Evolutionary conservation across 768 basidiomycete genomes (phyloP).

Genomic region (Tylopilus cervinicoccineus): DNA sequence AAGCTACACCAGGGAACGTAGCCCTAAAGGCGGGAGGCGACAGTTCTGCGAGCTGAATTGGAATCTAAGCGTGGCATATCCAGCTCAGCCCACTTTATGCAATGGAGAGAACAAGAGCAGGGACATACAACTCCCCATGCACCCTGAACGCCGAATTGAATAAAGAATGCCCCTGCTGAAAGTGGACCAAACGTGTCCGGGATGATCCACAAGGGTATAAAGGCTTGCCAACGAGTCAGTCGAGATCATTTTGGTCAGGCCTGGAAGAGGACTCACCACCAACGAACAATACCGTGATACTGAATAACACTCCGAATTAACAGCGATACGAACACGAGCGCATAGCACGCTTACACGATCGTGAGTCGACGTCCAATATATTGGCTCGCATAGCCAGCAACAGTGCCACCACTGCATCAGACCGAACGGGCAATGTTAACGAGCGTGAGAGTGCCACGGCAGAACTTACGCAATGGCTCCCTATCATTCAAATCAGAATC

Average conservation of each 20-base stretch:
- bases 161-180: constrained; percentile 78
- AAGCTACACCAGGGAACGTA: constrained; percentile 81
- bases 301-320: constrained; percentile 8
- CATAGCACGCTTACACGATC: constrained; percentile 40
- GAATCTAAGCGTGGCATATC: constrained; percentile 39
- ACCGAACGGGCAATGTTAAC: neutral
- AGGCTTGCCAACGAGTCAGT: constrained; percentile 24
- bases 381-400: constrained; percentile 71
- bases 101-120: neutral
- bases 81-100: neutral
- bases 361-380: constrained; percentile 79
- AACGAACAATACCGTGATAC: constrained; percentile 18
- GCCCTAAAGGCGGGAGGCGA: constrained; percentile 88
- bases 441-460: neutral
- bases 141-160: constrained; percentile 87
- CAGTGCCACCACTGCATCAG: constrained; percentile 50
- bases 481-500: constrained; percentile 19
- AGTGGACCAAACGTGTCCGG: constrained; percentile 65
- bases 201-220: constrained; percentile 83
- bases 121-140: constrained; percentile 80
- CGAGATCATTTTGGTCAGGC: neutral
- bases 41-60: constrained; percentile 79
- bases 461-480: constrained; percentile 43
- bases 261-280: constrained; percentile 41
- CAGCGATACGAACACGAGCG: neutral